Evolutionary conservation across 805 yeast genomes (phyloP).

Genomic region (Zygotorulaspora danielsina): DNA sequence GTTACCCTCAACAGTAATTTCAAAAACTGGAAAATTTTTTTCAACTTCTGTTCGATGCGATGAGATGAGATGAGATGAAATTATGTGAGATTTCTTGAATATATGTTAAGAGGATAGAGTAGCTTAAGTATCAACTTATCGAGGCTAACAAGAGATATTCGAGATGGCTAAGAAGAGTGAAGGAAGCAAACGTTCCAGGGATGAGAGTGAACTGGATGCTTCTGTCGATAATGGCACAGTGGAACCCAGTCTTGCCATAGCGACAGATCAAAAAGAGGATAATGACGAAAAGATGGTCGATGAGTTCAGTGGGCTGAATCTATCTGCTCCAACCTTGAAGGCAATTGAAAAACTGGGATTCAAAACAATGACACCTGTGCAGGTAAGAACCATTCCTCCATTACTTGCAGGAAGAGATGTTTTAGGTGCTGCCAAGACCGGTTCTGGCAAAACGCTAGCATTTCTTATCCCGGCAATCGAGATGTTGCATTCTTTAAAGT

Average conservation of each 20-base stretch:
- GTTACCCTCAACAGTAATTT: too few species aligned
- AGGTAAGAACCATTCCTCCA: slow-evolving; percentile 94
- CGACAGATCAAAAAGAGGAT: slow-evolving; percentile 8
- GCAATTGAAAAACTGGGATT: slow-evolving; percentile 90
- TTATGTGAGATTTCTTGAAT: too few species aligned
- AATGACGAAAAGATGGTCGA: slow-evolving; percentile 26
- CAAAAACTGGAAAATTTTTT: slow-evolving; percentile 7
- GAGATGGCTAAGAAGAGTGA: slow-evolving; percentile 9
- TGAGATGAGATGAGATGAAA: slow-evolving; percentile 30
- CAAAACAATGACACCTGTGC: slow-evolving; percentile 87
- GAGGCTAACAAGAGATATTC: not conserved
- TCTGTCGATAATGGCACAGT: not conserved
- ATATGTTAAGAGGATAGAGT: slow-evolving; percentile 5
- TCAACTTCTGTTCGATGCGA: slow-evolving; percentile 14
- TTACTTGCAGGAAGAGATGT: slow-evolving; percentile 95
- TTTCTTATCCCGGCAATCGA: slow-evolving; percentile 95
- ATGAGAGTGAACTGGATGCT: slow-evolving; percentile 3
- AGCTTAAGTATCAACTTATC: not conserved
- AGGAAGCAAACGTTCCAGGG: slow-evolving; percentile 10
- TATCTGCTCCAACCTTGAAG: slow-evolving; percentile 77
- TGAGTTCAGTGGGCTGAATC: slow-evolving; percentile 47
- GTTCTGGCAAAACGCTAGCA: slow-evolving; percentile 97
- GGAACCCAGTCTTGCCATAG: slow-evolving; percentile 1
- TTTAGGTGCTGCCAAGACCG: slow-evolving; percentile 99
- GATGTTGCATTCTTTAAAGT: slow-evolving; percentile 79